Evolutionary conservation across 352 stramenopile species (phyloP).

Genomic region (Thraustochytrium aureum): DNA sequence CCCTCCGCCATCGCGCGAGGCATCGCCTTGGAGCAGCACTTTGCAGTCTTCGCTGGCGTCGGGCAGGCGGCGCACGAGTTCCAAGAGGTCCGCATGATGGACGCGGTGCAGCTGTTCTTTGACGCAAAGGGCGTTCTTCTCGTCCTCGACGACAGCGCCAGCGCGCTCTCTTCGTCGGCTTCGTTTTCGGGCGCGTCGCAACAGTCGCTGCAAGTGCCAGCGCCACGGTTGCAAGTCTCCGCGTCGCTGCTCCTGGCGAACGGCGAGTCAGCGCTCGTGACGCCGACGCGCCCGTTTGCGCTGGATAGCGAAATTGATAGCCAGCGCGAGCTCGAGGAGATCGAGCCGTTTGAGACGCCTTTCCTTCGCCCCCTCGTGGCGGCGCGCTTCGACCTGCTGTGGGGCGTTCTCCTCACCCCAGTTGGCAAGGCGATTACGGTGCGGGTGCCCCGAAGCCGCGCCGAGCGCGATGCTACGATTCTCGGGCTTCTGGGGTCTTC

Average conservation of each 20-base stretch:
- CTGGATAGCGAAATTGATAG: no score
- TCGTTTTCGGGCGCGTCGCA: no score
- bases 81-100: constrained; percentile 31
- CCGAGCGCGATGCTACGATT: not conserved
- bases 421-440: no score
- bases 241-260: not conserved
- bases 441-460: not conserved
- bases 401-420: no score
- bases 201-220: no score
- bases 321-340: not conserved
- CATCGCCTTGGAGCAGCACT: no score
- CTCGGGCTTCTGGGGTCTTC: not conserved
- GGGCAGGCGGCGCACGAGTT: not conserved
- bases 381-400: no score
- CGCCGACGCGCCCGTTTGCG: not conserved
- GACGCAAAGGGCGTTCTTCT: constrained; percentile 49
- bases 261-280: not conserved
- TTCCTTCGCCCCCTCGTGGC: no score
- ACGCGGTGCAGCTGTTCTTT: constrained; percentile 40
- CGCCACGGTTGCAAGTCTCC: constrained; percentile 17
- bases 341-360: not conserved
- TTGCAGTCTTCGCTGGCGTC: no score
- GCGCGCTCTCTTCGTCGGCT: no score
- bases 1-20: no score
- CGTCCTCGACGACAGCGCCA: constrained; percentile 39